Percentiles rank a stretch among this genome's conserved stretches.
Conservation (phyloP, 768 basidiomycete species). For the Suillus discolor region DNA sequence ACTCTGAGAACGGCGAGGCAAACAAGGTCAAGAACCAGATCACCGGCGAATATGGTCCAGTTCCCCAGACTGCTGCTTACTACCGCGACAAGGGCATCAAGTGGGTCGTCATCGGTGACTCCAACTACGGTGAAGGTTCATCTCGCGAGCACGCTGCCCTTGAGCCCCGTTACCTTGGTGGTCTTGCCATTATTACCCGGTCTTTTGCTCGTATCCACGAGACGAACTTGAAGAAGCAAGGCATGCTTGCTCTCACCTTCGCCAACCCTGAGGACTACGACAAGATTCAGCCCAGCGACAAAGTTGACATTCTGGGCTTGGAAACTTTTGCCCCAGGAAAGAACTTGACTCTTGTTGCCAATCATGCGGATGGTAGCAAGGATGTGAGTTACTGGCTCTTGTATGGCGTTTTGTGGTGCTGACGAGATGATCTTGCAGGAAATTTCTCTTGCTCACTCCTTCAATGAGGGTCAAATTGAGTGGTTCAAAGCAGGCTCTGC, state of each 20-base stretch:
- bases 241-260: constrained; percentile 96
- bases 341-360: constrained; percentile 80
- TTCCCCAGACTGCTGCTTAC: constrained; percentile 82
- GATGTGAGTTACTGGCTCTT: constrained; percentile 46
- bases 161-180: constrained; percentile 93
- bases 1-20: constrained; percentile 91
- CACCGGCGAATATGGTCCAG: constrained; percentile 82
- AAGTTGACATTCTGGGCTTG: constrained; percentile 86
- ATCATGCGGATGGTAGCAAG: constrained; percentile 79
- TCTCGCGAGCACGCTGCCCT: constrained; percentile 98
- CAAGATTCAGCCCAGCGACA: constrained; percentile 84
- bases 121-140: constrained; percentile 97
- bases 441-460: constrained; percentile 84
- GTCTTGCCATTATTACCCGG: constrained; percentile 93
- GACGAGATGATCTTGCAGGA: constrained; percentile 42
- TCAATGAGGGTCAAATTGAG: constrained; percentile 96
- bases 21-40: constrained; percentile 93
- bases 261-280: constrained; percentile 93
- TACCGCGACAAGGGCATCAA: constrained; percentile 91
- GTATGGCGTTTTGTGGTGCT: constrained; percentile 8
- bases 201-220: constrained; percentile 98
- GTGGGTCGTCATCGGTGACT: constrained; percentile 97
- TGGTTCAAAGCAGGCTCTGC: constrained; percentile 98
- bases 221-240: constrained; percentile 99
- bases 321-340: constrained; percentile 90